Percentiles rank a stretch among this genome's conserved stretches.
phyloP scores from a whole-genome alignment of 352 stramenopile species.

The Pythium inflatum region DNA sequence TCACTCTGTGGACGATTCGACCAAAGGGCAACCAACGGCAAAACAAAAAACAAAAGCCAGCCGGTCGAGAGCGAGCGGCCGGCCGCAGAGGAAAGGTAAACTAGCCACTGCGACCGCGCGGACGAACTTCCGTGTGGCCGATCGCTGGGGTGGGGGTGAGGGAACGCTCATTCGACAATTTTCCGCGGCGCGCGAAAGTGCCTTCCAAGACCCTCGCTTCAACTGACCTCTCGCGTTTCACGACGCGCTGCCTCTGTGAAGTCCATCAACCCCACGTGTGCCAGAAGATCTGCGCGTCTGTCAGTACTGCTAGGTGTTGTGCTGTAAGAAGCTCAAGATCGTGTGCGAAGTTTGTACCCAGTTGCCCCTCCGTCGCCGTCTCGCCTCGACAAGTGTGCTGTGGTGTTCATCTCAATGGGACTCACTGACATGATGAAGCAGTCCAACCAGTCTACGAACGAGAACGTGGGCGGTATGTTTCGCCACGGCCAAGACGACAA shows the following conservation, averaged over 20 bases:
- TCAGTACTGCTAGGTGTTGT: background rate
- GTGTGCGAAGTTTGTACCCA: conserved; percentile 20
- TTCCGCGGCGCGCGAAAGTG: conserved; percentile 20
- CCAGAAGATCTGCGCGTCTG: background rate
- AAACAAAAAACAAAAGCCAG: conserved; percentile 26
- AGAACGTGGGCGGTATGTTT: conserved; percentile 12
- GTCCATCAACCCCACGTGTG: background rate
- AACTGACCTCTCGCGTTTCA: background rate
- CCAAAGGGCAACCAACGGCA: conserved; percentile 30
- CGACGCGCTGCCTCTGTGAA: background rate
- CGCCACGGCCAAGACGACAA: conserved; percentile 13
- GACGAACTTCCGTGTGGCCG: background rate
- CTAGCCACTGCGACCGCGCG: conserved; percentile 15
- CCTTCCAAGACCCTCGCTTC: background rate
- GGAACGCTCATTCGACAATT: conserved; percentile 27
- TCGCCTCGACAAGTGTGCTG: conserved; percentile 5
- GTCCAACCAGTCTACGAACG: conserved; percentile 33
- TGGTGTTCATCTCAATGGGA: conserved; percentile 30
- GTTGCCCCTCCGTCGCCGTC: background rate
- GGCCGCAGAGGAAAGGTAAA: conserved; percentile 17
- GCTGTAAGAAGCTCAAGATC: background rate
- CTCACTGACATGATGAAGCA: conserved; percentile 36
- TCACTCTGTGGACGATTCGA: conserved; percentile 18
- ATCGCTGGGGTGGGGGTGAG: background rate
- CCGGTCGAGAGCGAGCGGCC: conserved; percentile 20